A percentile compares a stretch with the other conserved stretches of the same genome.
These are phyloP conservation scores for Diaporthe longicolla DNA, from an alignment of 2,329 filamentous ascomycete species.

Conservation along the genomic window DNA sequence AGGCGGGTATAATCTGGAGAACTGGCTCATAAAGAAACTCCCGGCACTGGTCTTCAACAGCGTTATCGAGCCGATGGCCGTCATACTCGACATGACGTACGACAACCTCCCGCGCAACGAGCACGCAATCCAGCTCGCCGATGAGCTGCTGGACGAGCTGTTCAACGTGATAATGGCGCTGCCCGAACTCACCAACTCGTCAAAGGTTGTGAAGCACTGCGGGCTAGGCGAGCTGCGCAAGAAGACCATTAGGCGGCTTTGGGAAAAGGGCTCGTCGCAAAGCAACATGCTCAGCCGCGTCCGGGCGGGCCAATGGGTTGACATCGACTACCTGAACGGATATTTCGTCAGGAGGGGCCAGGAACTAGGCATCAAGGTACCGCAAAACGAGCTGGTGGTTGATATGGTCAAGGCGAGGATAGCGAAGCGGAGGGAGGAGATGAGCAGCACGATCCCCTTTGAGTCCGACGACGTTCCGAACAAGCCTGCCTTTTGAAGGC, in stretches of 20 bases:
- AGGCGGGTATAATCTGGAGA: slow-evolving; percentile 68
- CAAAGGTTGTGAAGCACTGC: slow-evolving; percentile 69
- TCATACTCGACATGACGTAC: slow-evolving; percentile 83
- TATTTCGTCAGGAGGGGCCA: slow-evolving; percentile 84
- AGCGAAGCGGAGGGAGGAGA: slow-evolving; percentile 37
- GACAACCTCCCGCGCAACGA: slow-evolving; percentile 78
- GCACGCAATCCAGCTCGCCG: slow-evolving; percentile 75
- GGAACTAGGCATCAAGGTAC: slow-evolving; percentile 79
- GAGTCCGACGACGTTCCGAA: slow-evolving; percentile 1
- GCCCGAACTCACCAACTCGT: slow-evolving; percentile 78
- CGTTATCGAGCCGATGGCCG: slow-evolving; percentile 85
- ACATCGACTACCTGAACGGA: slow-evolving; percentile 89
- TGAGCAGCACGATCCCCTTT: slow-evolving; percentile 37
- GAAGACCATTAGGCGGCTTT: slow-evolving; percentile 69
- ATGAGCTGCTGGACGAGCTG: slow-evolving; percentile 81
- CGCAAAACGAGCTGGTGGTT: slow-evolving; percentile 80
- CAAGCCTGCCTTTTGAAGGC: neutral
- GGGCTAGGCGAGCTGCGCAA: slow-evolving; percentile 74
- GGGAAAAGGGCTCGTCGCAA: slow-evolving; percentile 64
- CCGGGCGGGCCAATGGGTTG: slow-evolving; percentile 72
- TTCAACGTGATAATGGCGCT: slow-evolving; percentile 78
- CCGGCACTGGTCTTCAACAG: slow-evolving; percentile 82
- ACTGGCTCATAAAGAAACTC: slow-evolving; percentile 81
- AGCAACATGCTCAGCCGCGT: slow-evolving; percentile 80
- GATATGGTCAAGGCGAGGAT: slow-evolving; percentile 77